Percentiles rank a stretch among this genome's conserved stretches.
Evolutionary conservation across 371 early-diverging fungal genomes (phyloP).

Genomic region (Sporodiniella umbellata): DNA sequence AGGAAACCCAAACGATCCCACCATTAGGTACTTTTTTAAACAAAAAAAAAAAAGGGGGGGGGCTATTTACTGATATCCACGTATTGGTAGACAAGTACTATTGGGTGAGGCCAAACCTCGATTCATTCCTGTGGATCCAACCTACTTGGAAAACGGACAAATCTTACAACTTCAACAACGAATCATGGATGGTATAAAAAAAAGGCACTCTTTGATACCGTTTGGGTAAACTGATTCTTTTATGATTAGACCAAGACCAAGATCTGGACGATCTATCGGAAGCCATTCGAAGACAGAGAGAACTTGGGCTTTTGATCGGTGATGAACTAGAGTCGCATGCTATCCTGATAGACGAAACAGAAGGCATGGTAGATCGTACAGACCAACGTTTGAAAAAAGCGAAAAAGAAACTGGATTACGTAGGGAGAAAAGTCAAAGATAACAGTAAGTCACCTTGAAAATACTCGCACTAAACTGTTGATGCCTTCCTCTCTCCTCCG

Average conservation of each 20-base stretch:
- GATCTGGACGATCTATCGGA: constrained; percentile 68
- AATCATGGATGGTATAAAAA: constrained; percentile 66
- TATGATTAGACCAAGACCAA: constrained; percentile 70
- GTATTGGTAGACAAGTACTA: too few species aligned
- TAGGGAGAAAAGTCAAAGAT: constrained; percentile 42
- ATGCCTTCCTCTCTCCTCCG: not conserved
- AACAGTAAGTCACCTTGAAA: constrained; percentile 45
- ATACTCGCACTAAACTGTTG: too few species aligned
- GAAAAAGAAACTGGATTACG: constrained; percentile 42
- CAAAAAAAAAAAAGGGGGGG: constrained; percentile 7
- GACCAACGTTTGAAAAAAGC: constrained; percentile 56
- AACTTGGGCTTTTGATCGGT: constrained; percentile 71
- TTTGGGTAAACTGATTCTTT: not conserved
- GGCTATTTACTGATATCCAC: too few species aligned
- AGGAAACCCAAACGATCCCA: constrained; percentile 46
- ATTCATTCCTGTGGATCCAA: constrained; percentile 41
- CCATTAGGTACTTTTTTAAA: constrained; percentile 36
- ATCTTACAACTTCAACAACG: constrained; percentile 72
- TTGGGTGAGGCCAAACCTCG: constrained; percentile 31
- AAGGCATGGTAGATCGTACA: constrained; percentile 62
- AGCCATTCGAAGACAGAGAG: constrained; percentile 70
- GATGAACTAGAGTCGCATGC: constrained; percentile 77
- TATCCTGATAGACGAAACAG: constrained; percentile 74
- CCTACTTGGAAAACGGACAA: constrained; percentile 56
- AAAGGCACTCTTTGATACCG: not conserved